Evolutionary conservation across 2,329 filamentous ascomycete genomes (phyloP), one percentile per base, ranked within the genome.

Genomic region (Nannizziopsis barbatae): DNA sequence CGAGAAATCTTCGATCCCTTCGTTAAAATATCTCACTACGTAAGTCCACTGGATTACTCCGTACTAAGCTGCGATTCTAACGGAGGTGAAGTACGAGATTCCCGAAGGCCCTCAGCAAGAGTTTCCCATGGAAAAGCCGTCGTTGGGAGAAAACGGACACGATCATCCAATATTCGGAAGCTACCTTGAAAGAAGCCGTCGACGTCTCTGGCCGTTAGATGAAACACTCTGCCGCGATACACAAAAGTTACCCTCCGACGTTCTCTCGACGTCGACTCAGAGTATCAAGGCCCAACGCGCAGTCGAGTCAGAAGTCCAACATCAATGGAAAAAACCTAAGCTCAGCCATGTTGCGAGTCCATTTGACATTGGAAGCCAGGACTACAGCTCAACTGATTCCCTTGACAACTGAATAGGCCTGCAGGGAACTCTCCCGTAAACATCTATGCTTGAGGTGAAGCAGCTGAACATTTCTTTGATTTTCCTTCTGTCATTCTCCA

Each of bases 21-120:
- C 50, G 53, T 55, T 15, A 64, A 65, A 42, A 63, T 65, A n/a
- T 18, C 54, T 32, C 60, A 64, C 36, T 55, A 63, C 47, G 62
- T 64, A 54, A 53, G 60, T 51, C 12, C 6, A n/a, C 15, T 11
- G n/a, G 11, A 12, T 20, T 40, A 40, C 33, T n/a, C n/a, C n/a
- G n/a, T 6, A 31, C 6, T 33, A 14, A 14, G 30, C 17, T 42
- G n/a, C 2, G 1, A 15, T 18, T 1, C 22, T 27, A 15, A 33
- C 15, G 3, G 18, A 36, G 20, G 10, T 44, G n/a, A 44, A 56
- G 52, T 51, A 51, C 35, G 47, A 35, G 11, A 15, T 33, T 10
- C 42, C 44, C 14, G 31, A 37, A 10, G 10, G 6, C 18, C 30
- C 31, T 3, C 31, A 36, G 14, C 12, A 12, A 11, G 14, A 7